Evolutionary conservation across 2,329 filamentous ascomycete genomes (phyloP).

Genomic region (Aureobasidium pullulans): DNA sequence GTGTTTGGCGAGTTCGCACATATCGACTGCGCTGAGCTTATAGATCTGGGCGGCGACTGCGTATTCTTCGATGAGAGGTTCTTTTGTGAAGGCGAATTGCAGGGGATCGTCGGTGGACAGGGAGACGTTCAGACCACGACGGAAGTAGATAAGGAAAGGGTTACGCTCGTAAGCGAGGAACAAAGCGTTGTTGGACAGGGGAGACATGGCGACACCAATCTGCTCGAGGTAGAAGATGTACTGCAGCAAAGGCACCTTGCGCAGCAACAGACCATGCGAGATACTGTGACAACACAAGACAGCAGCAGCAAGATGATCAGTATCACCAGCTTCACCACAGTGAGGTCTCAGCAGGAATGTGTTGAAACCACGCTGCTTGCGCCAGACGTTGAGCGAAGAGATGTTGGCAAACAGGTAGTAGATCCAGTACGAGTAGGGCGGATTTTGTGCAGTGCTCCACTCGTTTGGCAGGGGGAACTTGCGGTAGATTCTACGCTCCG

Average conservation of each 20-base stretch:
- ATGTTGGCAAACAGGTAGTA: slow-evolving; percentile 97
- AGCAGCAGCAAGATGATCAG: slow-evolving; percentile 88
- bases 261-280: slow-evolving; percentile 83
- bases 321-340: slow-evolving; percentile 94
- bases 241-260: slow-evolving; percentile 89
- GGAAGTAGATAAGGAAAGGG: slow-evolving; percentile 92
- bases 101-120: slow-evolving; percentile 93
- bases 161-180: slow-evolving; percentile 97
- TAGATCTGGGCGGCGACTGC: slow-evolving; percentile 97
- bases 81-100: slow-evolving; percentile 97
- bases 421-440: slow-evolving; percentile 98
- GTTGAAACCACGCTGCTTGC: slow-evolving; percentile 87
- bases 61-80: slow-evolving; percentile 96
- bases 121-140: slow-evolving; percentile 88
- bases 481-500: slow-evolving; percentile 85
- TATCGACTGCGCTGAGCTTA: slow-evolving; percentile 92
- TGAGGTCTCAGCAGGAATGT: slow-evolving; percentile 90
- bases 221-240: slow-evolving; percentile 98
- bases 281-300: slow-evolving; percentile 93
- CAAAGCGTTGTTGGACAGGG: slow-evolving; percentile 91
- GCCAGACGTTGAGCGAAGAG: slow-evolving; percentile 82
- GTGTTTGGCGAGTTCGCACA: slow-evolving; percentile 97
- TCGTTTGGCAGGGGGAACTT: slow-evolving; percentile 87
- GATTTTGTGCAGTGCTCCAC: slow-evolving; percentile 91
- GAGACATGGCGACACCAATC: slow-evolving; percentile 99